These are phyloP conservation scores for Pascua sp. DNA, from an alignment of 1,284 basidiomycete species.

Conservation along the genomic window DNA sequence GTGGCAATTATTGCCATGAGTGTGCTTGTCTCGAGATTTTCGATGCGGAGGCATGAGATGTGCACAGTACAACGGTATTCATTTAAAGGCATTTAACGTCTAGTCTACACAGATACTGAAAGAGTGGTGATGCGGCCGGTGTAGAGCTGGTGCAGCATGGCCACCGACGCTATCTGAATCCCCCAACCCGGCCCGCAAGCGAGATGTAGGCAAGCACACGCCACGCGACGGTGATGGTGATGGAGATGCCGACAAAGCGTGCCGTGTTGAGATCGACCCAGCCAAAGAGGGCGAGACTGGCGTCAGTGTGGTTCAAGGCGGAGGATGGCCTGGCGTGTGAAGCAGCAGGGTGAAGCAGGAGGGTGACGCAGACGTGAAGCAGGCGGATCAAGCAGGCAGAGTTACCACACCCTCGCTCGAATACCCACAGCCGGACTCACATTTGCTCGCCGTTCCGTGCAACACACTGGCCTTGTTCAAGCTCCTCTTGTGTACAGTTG, in stretches of 20 bases:
- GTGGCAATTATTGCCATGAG: too few species aligned
- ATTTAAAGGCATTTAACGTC: too few species aligned
- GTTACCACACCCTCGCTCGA: neutral
- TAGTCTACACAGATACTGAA: too few species aligned
- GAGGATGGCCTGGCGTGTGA: neutral
- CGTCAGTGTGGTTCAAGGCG: slow-evolving; percentile 2
- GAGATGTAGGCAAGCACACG: slow-evolving; percentile 34
- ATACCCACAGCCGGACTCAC: slow-evolving; percentile 26
- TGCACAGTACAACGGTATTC: too few species aligned
- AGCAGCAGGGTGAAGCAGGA: neutral
- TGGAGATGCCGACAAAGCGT: slow-evolving; percentile 46
- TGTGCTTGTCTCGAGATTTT: too few species aligned
- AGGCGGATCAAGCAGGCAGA: slow-evolving; percentile 4
- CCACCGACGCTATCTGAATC: slow-evolving; percentile 18
- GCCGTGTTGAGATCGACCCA: slow-evolving; percentile 43
- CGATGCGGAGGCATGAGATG: too few species aligned
- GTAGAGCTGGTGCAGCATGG: too few species aligned
- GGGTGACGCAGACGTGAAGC: neutral
- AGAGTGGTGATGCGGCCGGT: too few species aligned
- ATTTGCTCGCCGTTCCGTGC: slow-evolving; percentile 50
- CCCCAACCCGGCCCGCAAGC: slow-evolving; percentile 26
- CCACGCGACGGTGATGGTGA: slow-evolving; percentile 43
- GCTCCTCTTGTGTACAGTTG: slow-evolving; percentile 42
- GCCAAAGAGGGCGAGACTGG: slow-evolving; percentile 37
- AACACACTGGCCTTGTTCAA: slow-evolving; percentile 46